Base-by-base conservation (phyloP, 108 stramenopile species). In the Licmophora abbreviata region DNA sequence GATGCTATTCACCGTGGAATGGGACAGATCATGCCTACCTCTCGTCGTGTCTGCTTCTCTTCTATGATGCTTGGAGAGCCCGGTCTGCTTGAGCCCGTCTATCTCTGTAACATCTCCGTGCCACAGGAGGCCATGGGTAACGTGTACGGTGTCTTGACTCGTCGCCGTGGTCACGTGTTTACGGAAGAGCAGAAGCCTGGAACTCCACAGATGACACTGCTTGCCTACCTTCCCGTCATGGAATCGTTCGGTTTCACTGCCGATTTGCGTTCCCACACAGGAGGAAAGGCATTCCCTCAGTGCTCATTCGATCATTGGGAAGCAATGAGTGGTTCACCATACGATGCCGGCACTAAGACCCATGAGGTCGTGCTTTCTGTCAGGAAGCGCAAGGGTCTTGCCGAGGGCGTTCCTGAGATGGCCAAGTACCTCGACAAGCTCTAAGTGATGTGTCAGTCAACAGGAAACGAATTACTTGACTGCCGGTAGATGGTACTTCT, bases 1-100 rank as follows among this genome's bases (percentile, higher is more conserved):
- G 97, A 99, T 92, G 95, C 97, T 57, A 98, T 99, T 67, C 97
- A 98, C 75, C 96, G 99, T 87, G 99, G 99, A 73, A 97, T 97
- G 95, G 99, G 99, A 56, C 99, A 99, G 76, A 96, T 99, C 79
- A 95, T 97, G 95, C 99, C 99, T 74, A 99, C 99, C 51, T 69
- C 96, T 41, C 94, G 99, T 69, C 95, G 99, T 69, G 99, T 99
- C 9, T 90, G 88, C 75, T 98, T 97, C 71, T 78, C 99, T 22
- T 86, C 91, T 18, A 79, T 99, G 74, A 61, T 96, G 83, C 70
- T 85, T 33, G 95, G 88, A 26, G 62, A 77, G 24, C 97, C 99
- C 21, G 77, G 87, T 50, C 73, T 99, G 54, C 74, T 98, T 48
- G 99, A 99, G 83, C 99, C 99, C 18, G 81, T 98, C 45, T 99